These are phyloP conservation scores for Penicillium parvum DNA, from an alignment of 495 filamentous ascomycete species.

Conservation along the genomic window DNA sequence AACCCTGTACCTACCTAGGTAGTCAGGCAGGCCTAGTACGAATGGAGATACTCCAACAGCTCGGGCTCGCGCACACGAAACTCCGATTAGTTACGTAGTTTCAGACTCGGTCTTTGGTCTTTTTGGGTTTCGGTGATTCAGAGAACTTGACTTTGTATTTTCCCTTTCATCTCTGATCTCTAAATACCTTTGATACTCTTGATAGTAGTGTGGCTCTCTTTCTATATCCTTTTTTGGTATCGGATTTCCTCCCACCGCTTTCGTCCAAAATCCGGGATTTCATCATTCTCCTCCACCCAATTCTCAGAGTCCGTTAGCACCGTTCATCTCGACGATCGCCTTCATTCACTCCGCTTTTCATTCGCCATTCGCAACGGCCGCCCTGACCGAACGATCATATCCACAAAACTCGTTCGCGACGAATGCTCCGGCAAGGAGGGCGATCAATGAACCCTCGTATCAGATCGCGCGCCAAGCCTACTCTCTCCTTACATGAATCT, in stretches of 20 bases:
- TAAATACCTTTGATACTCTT: no score
- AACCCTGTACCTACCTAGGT: no score
- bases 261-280: conserved; percentile 7
- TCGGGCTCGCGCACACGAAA: conserved; percentile 10
- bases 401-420: background rate
- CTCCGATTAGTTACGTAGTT: conserved; percentile 8
- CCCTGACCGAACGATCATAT: background rate
- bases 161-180: background rate
- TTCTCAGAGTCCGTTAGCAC: conserved; percentile 5
- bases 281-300: conserved; percentile 1
- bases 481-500: conserved; percentile 22
- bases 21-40: no score
- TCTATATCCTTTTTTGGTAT: no score
- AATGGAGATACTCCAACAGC: no score
- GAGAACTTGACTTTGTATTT: background rate
- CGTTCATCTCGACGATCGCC: background rate
- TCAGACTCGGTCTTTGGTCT: no score
- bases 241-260: conserved; percentile 2
- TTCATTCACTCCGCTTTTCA: conserved; percentile 7
- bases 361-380: conserved; percentile 5
- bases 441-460: conserved; percentile 13
- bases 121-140: no score
- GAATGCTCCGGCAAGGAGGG: conserved; percentile 13
- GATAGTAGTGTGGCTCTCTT: no score
- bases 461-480: conserved; percentile 23